Evolutionary conservation across 768 basidiomycete species (phyloP), one percentile per base, ranked within the genome.

Genomic region (Serendipita indica): DNA sequence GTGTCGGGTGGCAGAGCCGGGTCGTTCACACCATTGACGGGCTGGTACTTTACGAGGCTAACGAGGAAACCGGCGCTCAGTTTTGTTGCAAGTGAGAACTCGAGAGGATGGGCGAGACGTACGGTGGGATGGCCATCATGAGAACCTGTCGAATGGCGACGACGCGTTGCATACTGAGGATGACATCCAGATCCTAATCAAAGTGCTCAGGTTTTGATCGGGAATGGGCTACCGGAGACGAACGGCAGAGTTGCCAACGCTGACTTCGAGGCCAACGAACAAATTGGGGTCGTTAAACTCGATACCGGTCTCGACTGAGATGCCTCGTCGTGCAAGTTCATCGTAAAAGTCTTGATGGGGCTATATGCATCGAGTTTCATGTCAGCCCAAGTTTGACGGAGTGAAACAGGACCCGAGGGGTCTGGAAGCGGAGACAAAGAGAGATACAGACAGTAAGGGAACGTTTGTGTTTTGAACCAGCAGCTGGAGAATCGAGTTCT

Each of bases 301-400:
- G 10, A 7, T 20, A 30, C 49, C 16, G 10, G 20, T 4, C 3
- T 18, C n/a, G 49, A 20, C 22, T 7, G 25, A 4, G n/a, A 54
- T 28, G 25, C n/a, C 49, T 28, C 32, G 22, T 54, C 49, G 22
- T 33, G 7, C 16, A n/a, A 54, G 30, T 30, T 54, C 49, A 27
- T 54, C 32, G 32, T 54, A 54, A 16, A 54, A 54, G n/a, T 54
- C 49, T 54, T 54, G 49, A 33, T 54, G 49, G 30, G 49, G 49
- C 49, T 54, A 54, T 43, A 18, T 43, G n/a, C 7, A n/a, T 7
- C 41, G 41, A 7, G 41, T 6, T n/a, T 18, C 18, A 25, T 43
- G 41, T 43, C 41, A 43, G 41, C 5, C 27, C n/a, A n/a, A 43
- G 41, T n/a, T 18, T 43, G 7, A 6, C 41, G 7, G 41, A 25